Conservation (phyloP, 108 stramenopile genomes). For the Schizochytrium sp. region DNA sequence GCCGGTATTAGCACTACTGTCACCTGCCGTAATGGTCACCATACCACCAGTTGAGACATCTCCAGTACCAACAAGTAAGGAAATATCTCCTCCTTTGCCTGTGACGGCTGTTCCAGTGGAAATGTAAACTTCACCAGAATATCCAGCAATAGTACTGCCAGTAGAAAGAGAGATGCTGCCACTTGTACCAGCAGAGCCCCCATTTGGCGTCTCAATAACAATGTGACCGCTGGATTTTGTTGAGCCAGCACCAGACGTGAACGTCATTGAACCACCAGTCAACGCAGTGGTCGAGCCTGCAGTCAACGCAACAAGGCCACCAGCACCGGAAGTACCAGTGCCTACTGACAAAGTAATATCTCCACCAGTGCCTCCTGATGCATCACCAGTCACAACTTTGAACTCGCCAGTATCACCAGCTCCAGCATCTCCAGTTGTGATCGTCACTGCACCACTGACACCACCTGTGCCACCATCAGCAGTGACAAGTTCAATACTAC, state of each 20-base stretch:
- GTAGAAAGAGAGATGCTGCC: conserved; percentile 67
- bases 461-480: no score
- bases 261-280: conserved; percentile 62
- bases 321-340: conserved; percentile 61
- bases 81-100: conserved; percentile 71
- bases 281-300: conserved; percentile 65
- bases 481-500: no score
- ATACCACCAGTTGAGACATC: no score
- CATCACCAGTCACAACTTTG: no score
- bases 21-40: no score
- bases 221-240: conserved; percentile 64
- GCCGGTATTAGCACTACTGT: no score
- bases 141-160: conserved; percentile 66
- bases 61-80: conserved; percentile 68
- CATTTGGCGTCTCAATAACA: conserved; percentile 65
- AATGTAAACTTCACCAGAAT: conserved; percentile 64
- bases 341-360: no score
- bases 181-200: conserved; percentile 63
- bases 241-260: conserved; percentile 64
- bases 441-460: no score
- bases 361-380: no score
- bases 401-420: no score
- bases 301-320: conserved; percentile 53
- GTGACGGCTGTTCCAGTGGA: conserved; percentile 66
- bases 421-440: no score